phyloP scores from a whole-genome alignment of 177 flowering plant genomes.

The Vitis hybrid region DNA sequence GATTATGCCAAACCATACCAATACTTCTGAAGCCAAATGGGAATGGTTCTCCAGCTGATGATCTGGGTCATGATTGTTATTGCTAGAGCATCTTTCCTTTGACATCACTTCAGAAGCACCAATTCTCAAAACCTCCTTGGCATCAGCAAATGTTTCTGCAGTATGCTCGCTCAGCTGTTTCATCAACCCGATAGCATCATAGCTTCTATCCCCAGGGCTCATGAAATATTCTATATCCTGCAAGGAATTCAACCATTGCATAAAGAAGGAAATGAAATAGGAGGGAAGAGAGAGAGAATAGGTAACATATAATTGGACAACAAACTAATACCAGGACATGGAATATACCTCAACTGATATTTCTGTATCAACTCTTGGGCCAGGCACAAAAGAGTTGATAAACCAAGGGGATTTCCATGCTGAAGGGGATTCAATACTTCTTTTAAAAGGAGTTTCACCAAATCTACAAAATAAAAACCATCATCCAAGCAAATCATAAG shows the following conservation, averaged over 20 bases:
- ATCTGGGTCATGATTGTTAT: constrained; percentile 18
- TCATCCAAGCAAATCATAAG: constrained; percentile 6
- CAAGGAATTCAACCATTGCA: neutral
- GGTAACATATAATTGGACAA: neutral
- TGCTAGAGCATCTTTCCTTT: constrained; percentile 23
- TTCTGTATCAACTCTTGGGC: constrained; percentile 73
- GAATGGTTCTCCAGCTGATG: constrained; percentile 26
- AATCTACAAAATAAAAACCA: constrained; percentile 41
- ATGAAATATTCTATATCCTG: constrained; percentile 68
- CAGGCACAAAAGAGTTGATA: constrained; percentile 57
- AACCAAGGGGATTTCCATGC: constrained; percentile 97
- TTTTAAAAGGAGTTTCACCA: constrained; percentile 73
- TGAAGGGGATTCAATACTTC: constrained; percentile 88
- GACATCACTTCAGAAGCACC: constrained; percentile 47
- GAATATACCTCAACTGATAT: constrained; percentile 71
- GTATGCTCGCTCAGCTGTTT: constrained; percentile 70
- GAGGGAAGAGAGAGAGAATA: neutral
- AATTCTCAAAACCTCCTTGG: constrained; percentile 69
- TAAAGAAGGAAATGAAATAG: neutral
- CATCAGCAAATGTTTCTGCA: constrained; percentile 64
- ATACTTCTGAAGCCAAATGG: constrained; percentile 30
- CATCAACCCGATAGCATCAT: constrained; percentile 78
- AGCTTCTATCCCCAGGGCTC: constrained; percentile 73
- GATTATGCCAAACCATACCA: constrained; percentile 32
- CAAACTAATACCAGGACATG: neutral